Base-by-base conservation (phyloP, 116 monocot species). In the Posidonia oceanica region DNA sequence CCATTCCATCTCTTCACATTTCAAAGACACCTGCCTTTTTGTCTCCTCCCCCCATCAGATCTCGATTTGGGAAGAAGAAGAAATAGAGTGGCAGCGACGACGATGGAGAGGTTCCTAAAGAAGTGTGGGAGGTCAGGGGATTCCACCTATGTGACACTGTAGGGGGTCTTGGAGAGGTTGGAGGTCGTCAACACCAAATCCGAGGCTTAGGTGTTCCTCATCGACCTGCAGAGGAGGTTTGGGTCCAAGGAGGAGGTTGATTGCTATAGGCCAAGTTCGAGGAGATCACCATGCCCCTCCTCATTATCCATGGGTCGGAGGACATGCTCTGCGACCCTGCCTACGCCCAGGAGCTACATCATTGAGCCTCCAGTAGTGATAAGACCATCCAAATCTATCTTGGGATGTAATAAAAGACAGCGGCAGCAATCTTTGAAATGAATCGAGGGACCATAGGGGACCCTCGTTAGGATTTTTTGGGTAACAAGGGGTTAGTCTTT, bases 81-180 rank as follows among this genome's bases (percentile, higher is more conserved):
- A 7, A 48, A 7, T 1, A 29, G 1, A 29, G 39, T 23, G 57
- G 0, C 55, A 29, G 29, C 1, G 15, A 55, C 15, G 66, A 72
- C 71, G 68, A 80, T 84, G 70, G 85, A 87, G 70, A 76, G 2
- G 13, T 94, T 94, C 69, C 67, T 94, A 72, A 64, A 71, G 66
- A 79, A 84, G 61, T 94, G 89, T 74, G 79, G 76, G 72, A 37
- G 64, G 8, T 94, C 89, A 13, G 89, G 93, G 7, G 89, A 94
- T 73, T 74, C 85, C 11, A 87, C 93, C 21, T 94, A 94, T 82
- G 89, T 71, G 40, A 87, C 84, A 7, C 68, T 89, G 63, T 83
- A 83, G 79, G 38, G 69, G 36, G 29, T 94, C 55, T 79, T 94
- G 63, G 93, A 94, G 76, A 48, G 77, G 63, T 83, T 94, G 15